Evolutionary conservation across 352 stramenopile species (phyloP).

Genomic region (Phytophthora tentaculata): DNA sequence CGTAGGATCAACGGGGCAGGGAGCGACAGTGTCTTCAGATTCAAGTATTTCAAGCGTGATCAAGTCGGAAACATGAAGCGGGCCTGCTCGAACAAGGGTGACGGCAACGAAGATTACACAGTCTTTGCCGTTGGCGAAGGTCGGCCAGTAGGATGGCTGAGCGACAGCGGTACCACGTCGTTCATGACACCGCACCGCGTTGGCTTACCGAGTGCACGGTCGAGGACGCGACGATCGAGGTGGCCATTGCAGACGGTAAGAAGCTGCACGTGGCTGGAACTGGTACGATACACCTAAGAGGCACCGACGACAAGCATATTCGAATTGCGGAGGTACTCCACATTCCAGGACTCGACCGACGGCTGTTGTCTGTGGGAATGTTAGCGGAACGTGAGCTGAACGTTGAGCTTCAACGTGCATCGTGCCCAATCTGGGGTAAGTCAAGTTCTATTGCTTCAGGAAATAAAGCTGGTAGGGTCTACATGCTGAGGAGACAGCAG

Average conservation of each 20-base stretch:
- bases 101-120: neutral
- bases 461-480: constrained; percentile 23
- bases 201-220: too few species aligned
- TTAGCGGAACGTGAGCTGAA: neutral
- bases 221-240: constrained; percentile 2
- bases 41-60: neutral
- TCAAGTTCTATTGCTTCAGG: constrained; percentile 10
- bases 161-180: neutral
- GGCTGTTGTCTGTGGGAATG: constrained; percentile 26
- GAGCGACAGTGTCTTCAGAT: neutral
- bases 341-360: constrained; percentile 24
- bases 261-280: constrained; percentile 7
- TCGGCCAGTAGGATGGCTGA: neutral
- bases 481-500: constrained; percentile 22
- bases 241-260: constrained; percentile 25
- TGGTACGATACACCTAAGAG: neutral
- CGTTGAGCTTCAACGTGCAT: constrained; percentile 1
- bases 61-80: neutral
- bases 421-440: constrained; percentile 14
- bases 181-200: constrained; percentile 23
- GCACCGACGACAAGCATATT: constrained; percentile 3
- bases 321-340: constrained; percentile 17
- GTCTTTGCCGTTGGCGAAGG: neutral
- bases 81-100: neutral
- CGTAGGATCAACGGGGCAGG: neutral